phyloP scores from a whole-genome alignment of 176 grass and related monocot genomes.

The Triticum dicoccoides region DNA sequence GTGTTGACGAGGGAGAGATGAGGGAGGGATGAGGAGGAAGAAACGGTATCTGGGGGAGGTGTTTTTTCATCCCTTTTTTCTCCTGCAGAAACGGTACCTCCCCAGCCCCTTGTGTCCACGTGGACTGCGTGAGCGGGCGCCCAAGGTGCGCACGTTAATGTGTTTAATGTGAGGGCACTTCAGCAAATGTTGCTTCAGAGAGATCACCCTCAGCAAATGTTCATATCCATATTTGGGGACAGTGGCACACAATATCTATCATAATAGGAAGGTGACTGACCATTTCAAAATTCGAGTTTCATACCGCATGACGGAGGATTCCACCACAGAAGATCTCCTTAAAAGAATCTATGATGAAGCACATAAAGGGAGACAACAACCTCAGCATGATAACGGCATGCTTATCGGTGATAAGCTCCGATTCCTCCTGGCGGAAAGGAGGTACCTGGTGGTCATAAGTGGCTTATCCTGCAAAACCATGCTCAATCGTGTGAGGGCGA shows the following conservation, averaged over 20 bases:
- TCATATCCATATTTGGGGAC: constrained; percentile 22
- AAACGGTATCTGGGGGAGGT: too few relatives aligned
- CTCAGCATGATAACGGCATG: too few relatives aligned
- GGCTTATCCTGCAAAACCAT: background rate
- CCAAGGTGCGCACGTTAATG: too few relatives aligned
- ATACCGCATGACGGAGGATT: background rate
- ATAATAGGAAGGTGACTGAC: too few relatives aligned
- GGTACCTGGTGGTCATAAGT: background rate
- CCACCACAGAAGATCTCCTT: background rate
- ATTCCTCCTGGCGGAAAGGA: background rate
- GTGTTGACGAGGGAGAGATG: too few relatives aligned
- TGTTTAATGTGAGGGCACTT: background rate
- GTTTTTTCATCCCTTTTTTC: too few relatives aligned
- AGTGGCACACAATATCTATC: background rate
- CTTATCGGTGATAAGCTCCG: background rate
- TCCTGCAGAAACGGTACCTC: too few relatives aligned
- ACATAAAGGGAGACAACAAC: too few relatives aligned
- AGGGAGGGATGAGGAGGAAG: too few relatives aligned
- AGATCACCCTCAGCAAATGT: background rate
- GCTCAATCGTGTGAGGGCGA: background rate
- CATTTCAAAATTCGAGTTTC: too few relatives aligned
- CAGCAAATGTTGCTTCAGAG: background rate
- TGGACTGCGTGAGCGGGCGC: too few relatives aligned
- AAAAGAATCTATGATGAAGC: background rate
- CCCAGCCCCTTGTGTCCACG: too few relatives aligned